Evolutionary conservation across 371 early-diverging fungal genomes (phyloP), one percentile per base, ranked within the genome.

Genomic region (Saksenaea oblongispora): DNA sequence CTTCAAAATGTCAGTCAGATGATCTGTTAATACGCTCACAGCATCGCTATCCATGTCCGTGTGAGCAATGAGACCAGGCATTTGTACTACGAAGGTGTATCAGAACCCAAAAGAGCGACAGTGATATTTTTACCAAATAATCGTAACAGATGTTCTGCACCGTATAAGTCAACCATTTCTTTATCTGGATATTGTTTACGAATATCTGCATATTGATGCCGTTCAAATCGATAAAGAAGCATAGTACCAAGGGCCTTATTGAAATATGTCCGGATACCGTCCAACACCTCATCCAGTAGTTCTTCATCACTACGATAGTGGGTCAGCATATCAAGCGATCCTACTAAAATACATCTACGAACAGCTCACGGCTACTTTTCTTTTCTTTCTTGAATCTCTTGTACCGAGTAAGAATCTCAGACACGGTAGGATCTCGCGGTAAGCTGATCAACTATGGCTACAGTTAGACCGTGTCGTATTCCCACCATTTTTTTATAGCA

Each of bases 121-220:
- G 10, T 4, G 15, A 28, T 0, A 4, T 7, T 13, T 79, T 56
- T 80, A 94, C 95, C 96, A 87, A 97, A 97, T 24, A 98, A 78
- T 27, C 99, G 83, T 53, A 98, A 78, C 27, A 98, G 78, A 71
- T 98, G 99, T 69, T 98, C 98, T 1, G 93, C 92, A 15, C 99
- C 99, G 73, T 98, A 98, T 15, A 98, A 84, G 53, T 96, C 93
- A 3, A 88, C 84, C 76, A 92, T 86, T 8, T 84, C 82, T 72
- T 82, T 87, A 53, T 91, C 90, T 0, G 87, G 80, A 61, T 86
- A 72, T 61, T 73, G 63, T 56, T 82, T 78, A 22, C 70, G 71
- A 7, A 94, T 76, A 18, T 92, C 88, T n/a, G 87, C 87, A 75
- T 95, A 97, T 75, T 98, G 99, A 62, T 89, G 89, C 34, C 98